Evolutionary conservation across 768 basidiomycete species (phyloP), one percentile per base, ranked within the genome.

Genomic region (Boletales sp.): DNA sequence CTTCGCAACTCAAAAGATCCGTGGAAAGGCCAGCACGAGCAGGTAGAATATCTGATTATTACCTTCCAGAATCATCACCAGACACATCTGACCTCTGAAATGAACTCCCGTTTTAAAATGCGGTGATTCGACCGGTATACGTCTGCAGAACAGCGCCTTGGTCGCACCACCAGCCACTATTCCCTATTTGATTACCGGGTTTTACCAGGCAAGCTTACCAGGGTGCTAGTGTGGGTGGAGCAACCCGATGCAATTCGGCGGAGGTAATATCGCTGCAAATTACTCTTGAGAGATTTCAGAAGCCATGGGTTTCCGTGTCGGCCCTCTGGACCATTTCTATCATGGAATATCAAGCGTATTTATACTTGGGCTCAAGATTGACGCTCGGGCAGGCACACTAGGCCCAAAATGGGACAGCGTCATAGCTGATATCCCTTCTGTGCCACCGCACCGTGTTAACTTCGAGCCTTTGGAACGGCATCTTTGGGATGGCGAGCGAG

Each of bases 311-410:
- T 51, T 46, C 45, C 53, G 53, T 27, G 37, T 27, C 12, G 54
- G 54, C 3, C 56, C 45, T 10, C 1, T 19, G 12, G 36, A 12
- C 0, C 12, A 32, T 2, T n/a, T 37, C 3, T 17, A 17, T 17
- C 15, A 30, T 10, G 50, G 18, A 2, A 11, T 41, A 6, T 34
- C 47, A 9, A 61, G 45, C 5, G 50, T 64, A 12, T 64, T 63
- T 31, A 54, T 65, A 14, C 50, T 47, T 1, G 61, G 63, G 11
- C 58, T 61, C 45, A 62, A 60, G 27, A 40, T 60, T 12, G n/a
- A n/a, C n/a, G n/a, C n/a, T n/a, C n/a, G 43, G 1, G 35, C 36
- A 0, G 39, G 49, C 0, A 13, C 38, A 5, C 37, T 45, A 0
- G 40, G 44, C 36, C 15, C 37, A 2, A 64, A 7, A 17, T 3